Conservation (phyloP, 2,329 filamentous ascomycete genomes). For the Fusarium graminum region DNA sequence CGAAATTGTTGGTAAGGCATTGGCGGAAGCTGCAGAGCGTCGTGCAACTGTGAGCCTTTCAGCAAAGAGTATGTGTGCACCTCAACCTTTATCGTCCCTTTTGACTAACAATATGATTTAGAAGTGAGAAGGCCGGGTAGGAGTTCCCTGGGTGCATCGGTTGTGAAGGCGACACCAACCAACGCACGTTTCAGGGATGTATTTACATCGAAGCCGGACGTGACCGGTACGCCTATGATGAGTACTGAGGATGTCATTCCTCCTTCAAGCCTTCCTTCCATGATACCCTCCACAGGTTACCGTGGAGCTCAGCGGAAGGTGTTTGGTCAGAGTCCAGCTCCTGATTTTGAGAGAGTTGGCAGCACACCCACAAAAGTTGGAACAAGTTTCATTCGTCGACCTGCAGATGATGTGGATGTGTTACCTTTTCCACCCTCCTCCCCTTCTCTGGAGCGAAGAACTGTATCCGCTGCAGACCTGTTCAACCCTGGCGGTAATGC, state of each 20-base stretch:
- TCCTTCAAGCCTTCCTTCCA: slow-evolving; percentile 55
- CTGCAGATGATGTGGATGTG: slow-evolving; percentile 43
- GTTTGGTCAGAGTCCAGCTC: slow-evolving; percentile 50
- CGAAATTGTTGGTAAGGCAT: slow-evolving; percentile 73
- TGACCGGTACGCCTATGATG: slow-evolving; percentile 37
- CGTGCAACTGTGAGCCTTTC: slow-evolving; percentile 63
- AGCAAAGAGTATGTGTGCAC: slow-evolving; percentile 60
- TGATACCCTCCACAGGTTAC: slow-evolving; percentile 59
- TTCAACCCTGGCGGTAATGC: slow-evolving; percentile 29
- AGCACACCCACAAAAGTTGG: slow-evolving; percentile 51
- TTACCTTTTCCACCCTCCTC: slow-evolving; percentile 55
- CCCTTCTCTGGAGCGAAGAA: slow-evolving; percentile 50
- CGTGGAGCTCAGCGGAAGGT: slow-evolving; percentile 51
- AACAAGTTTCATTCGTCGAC: slow-evolving; percentile 50
- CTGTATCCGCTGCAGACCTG: slow-evolving; percentile 26
- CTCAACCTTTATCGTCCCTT: not conserved
- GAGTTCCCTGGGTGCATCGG: slow-evolving; percentile 53
- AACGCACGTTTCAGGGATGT: slow-evolving; percentile 68
- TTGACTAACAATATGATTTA: slow-evolving; percentile 53
- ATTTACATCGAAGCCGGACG: slow-evolving; percentile 53
- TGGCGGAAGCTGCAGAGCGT: slow-evolving; percentile 76
- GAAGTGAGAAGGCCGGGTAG: slow-evolving; percentile 67
- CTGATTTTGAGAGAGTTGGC: slow-evolving; percentile 49
- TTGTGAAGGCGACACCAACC: slow-evolving; percentile 70
- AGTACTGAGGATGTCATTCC: slow-evolving; percentile 52